These are phyloP conservation scores for Thalassia testudinum DNA, from an alignment of 116 monocot genomes.

Conservation along the genomic window DNA sequence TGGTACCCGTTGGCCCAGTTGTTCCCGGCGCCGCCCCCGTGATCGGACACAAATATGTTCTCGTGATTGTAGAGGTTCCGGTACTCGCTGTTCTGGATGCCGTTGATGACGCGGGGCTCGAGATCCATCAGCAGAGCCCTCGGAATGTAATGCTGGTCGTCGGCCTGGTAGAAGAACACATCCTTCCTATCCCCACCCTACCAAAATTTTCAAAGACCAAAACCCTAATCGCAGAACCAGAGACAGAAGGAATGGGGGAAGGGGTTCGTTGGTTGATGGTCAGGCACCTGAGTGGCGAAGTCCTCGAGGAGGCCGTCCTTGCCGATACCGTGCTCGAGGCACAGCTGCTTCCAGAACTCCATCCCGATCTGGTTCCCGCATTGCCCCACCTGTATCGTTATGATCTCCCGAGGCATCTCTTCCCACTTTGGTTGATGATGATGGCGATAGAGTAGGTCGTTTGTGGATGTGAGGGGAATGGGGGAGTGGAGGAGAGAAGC, in stretches of 20 bases:
- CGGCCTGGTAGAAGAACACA: slow-evolving; percentile 99
- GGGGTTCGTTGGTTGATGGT: background rate
- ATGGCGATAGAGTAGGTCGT: too few relatives aligned
- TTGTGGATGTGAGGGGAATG: too few relatives aligned
- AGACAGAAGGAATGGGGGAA: background rate
- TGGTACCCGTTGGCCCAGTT: slow-evolving; percentile 99
- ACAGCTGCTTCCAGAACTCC: slow-evolving; percentile 99
- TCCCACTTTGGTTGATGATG: too few relatives aligned
- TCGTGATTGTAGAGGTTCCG: slow-evolving; percentile 98
- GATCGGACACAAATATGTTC: slow-evolving; percentile 80
- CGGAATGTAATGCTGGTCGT: slow-evolving; percentile 98
- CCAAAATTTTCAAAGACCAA: background rate
- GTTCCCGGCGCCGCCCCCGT: slow-evolving; percentile 99
- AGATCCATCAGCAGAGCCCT: slow-evolving; percentile 91
- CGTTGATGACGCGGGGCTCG: slow-evolving; percentile 97
- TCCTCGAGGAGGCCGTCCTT: slow-evolving; percentile 99
- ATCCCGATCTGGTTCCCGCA: slow-evolving; percentile 99
- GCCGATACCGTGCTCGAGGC: slow-evolving; percentile 99
- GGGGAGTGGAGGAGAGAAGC: too few relatives aligned
- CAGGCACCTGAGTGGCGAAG: slow-evolving; percentile 92
- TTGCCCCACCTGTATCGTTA: slow-evolving; percentile 99
- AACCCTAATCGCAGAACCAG: background rate
- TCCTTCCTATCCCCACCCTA: slow-evolving; percentile 99
- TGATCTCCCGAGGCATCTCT: slow-evolving; percentile 95
- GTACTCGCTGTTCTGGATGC: slow-evolving; percentile 91